Evolutionary conservation across 805 yeast species (phyloP).

Genomic region (Yarrowia sp.): DNA sequence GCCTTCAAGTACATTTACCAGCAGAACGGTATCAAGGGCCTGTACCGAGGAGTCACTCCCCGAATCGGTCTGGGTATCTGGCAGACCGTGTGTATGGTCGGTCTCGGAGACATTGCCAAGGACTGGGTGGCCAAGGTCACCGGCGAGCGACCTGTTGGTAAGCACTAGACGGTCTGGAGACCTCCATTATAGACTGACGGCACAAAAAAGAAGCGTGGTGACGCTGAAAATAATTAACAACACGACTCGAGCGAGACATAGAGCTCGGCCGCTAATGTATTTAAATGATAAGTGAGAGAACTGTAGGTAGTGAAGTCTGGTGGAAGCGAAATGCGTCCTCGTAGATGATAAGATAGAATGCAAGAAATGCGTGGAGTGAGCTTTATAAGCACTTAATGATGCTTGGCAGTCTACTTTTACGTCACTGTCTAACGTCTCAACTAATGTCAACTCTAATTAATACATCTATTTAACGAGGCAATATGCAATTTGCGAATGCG

Average conservation of each 20-base stretch:
- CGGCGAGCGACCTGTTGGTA: conserved; percentile 61
- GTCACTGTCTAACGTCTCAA: too few species aligned
- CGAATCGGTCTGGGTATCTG: conserved; percentile 95
- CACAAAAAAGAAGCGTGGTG: conserved; percentile 8
- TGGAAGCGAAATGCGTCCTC: too few species aligned
- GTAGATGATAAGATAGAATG: too few species aligned
- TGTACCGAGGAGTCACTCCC: conserved; percentile 96
- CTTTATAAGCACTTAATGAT: too few species aligned
- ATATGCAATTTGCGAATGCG: conserved; percentile 17
- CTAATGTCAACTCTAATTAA: conserved; percentile 6
- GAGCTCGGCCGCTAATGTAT: conserved; percentile 35
- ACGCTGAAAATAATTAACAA: conserved; percentile 7
- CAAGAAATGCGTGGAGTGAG: too few species aligned
- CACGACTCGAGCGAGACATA: conserved; percentile 37
- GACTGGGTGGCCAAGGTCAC: conserved; percentile 69
- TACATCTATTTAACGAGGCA: not conserved
- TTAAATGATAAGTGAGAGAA: conserved; percentile 6
- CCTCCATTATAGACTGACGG: not conserved
- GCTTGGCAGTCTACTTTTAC: too few species aligned
- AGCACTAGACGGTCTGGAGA: conserved; percentile 44
- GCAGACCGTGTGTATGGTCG: conserved; percentile 99
- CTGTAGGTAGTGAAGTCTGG: too few species aligned
- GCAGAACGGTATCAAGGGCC: conserved; percentile 84
- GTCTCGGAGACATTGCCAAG: conserved; percentile 92
- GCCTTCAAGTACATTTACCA: conserved; percentile 84